phyloP scores from a whole-genome alignment of 768 basidiomycete species.

The Tylopilus rubrobrunneus region DNA sequence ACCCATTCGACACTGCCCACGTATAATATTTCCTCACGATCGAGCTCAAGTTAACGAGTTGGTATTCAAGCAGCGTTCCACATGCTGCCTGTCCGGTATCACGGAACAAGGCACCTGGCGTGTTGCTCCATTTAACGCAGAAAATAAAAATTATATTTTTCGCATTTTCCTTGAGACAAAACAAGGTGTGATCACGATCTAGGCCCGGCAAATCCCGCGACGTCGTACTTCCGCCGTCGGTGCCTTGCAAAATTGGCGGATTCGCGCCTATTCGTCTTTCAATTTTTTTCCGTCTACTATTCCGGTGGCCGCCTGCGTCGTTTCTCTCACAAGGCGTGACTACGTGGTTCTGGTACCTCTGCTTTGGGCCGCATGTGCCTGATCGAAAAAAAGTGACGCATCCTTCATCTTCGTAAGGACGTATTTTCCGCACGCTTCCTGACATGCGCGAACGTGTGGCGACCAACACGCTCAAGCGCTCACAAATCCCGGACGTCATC shows the following conservation, averaged over 20 bases:
- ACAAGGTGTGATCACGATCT: slow-evolving; percentile 18
- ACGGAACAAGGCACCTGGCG: slow-evolving; percentile 8
- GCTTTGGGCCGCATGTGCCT: slow-evolving; percentile 3
- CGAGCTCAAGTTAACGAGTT: slow-evolving; percentile 4
- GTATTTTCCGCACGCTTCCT: slow-evolving; percentile 3
- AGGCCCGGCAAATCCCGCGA: slow-evolving; percentile 21
- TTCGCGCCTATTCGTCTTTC: background rate
- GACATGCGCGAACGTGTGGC: slow-evolving; percentile 7
- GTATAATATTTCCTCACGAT: slow-evolving; percentile 13
- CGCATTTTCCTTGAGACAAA: slow-evolving; percentile 3
- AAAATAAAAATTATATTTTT: background rate
- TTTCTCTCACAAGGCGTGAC: slow-evolving; percentile 12
- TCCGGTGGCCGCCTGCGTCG: background rate
- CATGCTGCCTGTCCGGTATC: slow-evolving; percentile 11
- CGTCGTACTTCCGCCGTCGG: slow-evolving; percentile 16
- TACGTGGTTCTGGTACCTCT: slow-evolving; percentile 1
- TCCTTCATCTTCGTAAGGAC: slow-evolving; percentile 5
- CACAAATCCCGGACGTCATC: background rate
- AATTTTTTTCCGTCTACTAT: background rate
- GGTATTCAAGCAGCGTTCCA: slow-evolving; percentile 1
- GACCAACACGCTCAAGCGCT: background rate
- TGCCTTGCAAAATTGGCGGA: slow-evolving; percentile 14
- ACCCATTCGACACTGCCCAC: slow-evolving; percentile 3
- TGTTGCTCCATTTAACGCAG: slow-evolving; percentile 1
- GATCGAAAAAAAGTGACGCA: slow-evolving; percentile 4